Base-by-base conservation (phyloP, 2,329 filamentous ascomycete species). In the Zalaria obscura region DNA sequence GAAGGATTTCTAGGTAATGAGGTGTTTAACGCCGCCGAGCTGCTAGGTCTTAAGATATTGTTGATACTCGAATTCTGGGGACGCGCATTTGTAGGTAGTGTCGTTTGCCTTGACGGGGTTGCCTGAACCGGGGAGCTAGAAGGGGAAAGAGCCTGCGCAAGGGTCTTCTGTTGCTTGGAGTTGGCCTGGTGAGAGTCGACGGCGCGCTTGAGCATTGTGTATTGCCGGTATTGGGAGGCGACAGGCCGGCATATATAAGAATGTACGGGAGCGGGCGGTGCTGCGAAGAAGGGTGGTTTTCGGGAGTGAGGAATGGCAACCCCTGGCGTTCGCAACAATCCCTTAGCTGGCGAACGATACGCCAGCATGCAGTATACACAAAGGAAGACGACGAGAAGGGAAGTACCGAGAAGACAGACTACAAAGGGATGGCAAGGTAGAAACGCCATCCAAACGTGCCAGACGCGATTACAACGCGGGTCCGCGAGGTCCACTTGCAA, bases 71-170 rank as follows among this genome's bases (percentile, higher is more conserved):
- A 18, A 18, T 18, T 18, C 51, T 9, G 53, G 50, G 40, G 58
- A 46, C 5, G 58, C 54, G 45, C 54, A 53, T 50, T 50, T 54
- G 56, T 53, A 55, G 52, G 57, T 47, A 57, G 45, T 56, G 52
- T 51, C 32, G 56, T 50, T 33, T 57, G 51, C 56, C 53, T 39
- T 60, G 58, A 33, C 58, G 69, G 49, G 73, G 61, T 41, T 72
- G 65, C 42, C 68, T 58, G 29, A 32, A 7, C 29, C 8, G 72
- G 69, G 49, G 68, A 76, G 56, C 70, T 77, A 1, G 75, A 76
- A 3, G 73, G 67, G 47, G 78, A 74, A 10, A 73, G 60, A 43
- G 72, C 65, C 55, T 76, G 75, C 4, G 64, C 52, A n/a, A 53
- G 39, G 38, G 45, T 37, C 40, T 43, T 43, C 48, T 57, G 43